phyloP scores from a whole-genome alignment of 2,329 filamentous ascomycete species.

The Colletotrichum tanaceti region DNA sequence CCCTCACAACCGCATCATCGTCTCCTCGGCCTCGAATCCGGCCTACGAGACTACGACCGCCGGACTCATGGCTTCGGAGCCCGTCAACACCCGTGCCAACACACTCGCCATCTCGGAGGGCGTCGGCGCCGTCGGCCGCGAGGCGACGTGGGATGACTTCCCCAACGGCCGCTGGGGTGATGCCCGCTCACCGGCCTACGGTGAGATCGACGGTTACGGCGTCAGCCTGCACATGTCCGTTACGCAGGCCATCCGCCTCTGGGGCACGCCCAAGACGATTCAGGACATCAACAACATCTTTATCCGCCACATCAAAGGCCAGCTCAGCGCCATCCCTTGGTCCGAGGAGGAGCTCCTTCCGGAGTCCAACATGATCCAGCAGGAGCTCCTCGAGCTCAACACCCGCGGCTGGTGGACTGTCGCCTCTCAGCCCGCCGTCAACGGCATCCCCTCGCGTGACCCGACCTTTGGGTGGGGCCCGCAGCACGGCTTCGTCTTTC shows the following conservation, averaged over 20 bases:
- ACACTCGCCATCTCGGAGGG: slow-evolving; percentile 95
- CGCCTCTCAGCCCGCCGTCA: slow-evolving; percentile 93
- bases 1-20: slow-evolving; percentile 87
- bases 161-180: slow-evolving; percentile 97
- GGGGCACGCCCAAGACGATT: slow-evolving; percentile 79
- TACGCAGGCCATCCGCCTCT: slow-evolving; percentile 83
- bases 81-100: slow-evolving; percentile 82
- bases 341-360: slow-evolving; percentile 88
- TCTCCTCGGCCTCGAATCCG: slow-evolving; percentile 71
- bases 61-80: slow-evolving; percentile 74
- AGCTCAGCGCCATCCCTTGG: slow-evolving; percentile 88
- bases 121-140: slow-evolving; percentile 86
- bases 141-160: slow-evolving; percentile 99
- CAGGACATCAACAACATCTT: slow-evolving; percentile 85
- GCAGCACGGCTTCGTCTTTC: slow-evolving; percentile 92
- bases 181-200: slow-evolving; percentile 90
- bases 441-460: slow-evolving; percentile 82
- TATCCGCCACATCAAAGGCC: slow-evolving; percentile 81
- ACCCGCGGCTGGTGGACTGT: slow-evolving; percentile 93
- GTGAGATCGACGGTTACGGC: slow-evolving; percentile 97
- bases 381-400: slow-evolving; percentile 81
- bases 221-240: slow-evolving; percentile 93
- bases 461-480: slow-evolving; percentile 93
- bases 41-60: slow-evolving; percentile 81
- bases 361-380: slow-evolving; percentile 85